phyloP scores from a whole-genome alignment of 2,329 filamentous ascomycete species.

The Xylariales sp. region DNA sequence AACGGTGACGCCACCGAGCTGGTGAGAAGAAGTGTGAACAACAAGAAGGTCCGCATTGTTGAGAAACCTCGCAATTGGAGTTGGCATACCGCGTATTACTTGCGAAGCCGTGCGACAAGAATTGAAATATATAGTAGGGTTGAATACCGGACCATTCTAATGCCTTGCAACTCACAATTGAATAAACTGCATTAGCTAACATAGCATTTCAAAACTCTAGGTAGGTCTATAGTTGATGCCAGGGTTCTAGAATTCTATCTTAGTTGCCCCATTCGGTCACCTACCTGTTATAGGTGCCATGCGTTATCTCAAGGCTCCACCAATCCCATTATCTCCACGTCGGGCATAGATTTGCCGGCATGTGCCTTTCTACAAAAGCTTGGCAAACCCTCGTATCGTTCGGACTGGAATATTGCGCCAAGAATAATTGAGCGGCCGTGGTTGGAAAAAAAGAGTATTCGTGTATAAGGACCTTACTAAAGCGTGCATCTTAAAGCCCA shows the following conservation, averaged over 20 bases:
- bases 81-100: neutral
- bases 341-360: no score
- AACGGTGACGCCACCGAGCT: constrained; percentile 1
- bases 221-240: no score
- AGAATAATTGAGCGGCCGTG: no score
- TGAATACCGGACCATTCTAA: neutral
- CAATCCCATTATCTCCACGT: constrained; percentile 1
- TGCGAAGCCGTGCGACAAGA: neutral
- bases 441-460: no score
- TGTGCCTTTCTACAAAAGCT: no score
- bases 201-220: neutral
- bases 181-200: neutral
- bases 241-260: no score
- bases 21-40: neutral
- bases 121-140: neutral
- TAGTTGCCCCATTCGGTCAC: no score
- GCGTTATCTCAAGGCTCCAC: neutral
- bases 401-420: no score
- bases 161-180: neutral
- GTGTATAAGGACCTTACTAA: no score
- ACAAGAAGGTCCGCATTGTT: neutral
- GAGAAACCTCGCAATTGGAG: neutral
- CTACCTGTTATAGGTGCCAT: neutral
- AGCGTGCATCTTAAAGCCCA: no score
- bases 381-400: no score